Percentiles rank a stretch among this genome's conserved stretches.
Evolutionary conservation across 305 asterid species (phyloP).

Genomic region (Fraxinus floribunda): DNA sequence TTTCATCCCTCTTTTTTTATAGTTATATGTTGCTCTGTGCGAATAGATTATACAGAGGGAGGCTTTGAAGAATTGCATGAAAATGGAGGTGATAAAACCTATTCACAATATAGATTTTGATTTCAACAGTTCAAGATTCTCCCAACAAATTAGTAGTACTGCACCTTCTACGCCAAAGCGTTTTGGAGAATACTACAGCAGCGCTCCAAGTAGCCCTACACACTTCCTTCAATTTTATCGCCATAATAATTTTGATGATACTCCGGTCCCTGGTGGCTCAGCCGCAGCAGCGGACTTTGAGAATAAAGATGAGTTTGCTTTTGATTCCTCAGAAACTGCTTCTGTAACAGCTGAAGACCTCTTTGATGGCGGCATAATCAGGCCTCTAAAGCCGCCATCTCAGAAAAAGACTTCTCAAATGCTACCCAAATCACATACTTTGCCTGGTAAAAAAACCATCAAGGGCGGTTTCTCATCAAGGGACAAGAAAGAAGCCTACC

Average conservation of each 20-base stretch:
- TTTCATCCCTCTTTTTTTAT: background rate
- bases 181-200: background rate
- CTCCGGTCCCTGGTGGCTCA: background rate
- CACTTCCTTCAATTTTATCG: background rate
- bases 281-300: background rate
- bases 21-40: background rate
- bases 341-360: constrained; percentile 78
- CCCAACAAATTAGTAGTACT: background rate
- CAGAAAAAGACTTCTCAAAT: background rate
- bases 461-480: constrained; percentile 32
- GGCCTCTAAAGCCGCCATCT: constrained; percentile 43
- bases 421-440: background rate
- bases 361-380: constrained; percentile 66
- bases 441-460: background rate
- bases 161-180: constrained; percentile 1
- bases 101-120: background rate
- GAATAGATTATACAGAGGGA: background rate
- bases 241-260: background rate
- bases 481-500: constrained; percentile 20
- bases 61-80: background rate
- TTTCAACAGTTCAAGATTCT: background rate
- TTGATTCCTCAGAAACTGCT: constrained; percentile 39
- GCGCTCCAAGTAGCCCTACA: background rate
- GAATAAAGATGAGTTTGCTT: constrained; percentile 42
- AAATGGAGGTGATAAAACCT: background rate